Conservation (phyloP, 768 basidiomycete species). For the Brasilioporus rufonigricans region DNA sequence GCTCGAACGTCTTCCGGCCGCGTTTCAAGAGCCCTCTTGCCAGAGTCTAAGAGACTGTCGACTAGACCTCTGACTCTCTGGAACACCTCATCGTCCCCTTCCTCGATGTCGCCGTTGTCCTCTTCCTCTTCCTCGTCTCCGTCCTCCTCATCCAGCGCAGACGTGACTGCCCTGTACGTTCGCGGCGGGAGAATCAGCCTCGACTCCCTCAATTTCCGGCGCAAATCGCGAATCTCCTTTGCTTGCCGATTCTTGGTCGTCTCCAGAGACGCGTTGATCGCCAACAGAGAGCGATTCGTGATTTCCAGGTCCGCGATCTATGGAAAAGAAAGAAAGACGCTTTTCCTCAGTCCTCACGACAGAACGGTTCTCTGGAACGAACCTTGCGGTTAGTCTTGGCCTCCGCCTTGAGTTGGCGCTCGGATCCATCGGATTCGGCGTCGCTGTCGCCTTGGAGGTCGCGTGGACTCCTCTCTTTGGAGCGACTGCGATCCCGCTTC, state of each 20-base stretch:
- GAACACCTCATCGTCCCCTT: slow-evolving; percentile 55
- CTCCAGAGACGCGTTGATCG: slow-evolving; percentile 83
- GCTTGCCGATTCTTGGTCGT: slow-evolving; percentile 76
- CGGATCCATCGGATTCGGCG: slow-evolving; percentile 33
- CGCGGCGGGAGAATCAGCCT: slow-evolving; percentile 73
- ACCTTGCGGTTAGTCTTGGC: slow-evolving; percentile 91
- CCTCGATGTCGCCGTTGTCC: slow-evolving; percentile 40
- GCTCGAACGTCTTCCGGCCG: slow-evolving; percentile 51
- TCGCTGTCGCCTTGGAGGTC: slow-evolving; percentile 31
- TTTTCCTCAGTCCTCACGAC: neutral
- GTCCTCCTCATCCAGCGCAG: slow-evolving; percentile 43
- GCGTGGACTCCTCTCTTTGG: slow-evolving; percentile 16
- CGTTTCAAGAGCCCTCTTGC: slow-evolving; percentile 59
- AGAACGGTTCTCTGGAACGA: slow-evolving; percentile 7
- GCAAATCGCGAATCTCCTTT: slow-evolving; percentile 81
- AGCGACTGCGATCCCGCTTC: slow-evolving; percentile 21
- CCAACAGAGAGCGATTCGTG: slow-evolving; percentile 80
- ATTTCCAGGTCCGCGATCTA: slow-evolving; percentile 94
- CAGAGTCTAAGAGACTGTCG: slow-evolving; percentile 58
- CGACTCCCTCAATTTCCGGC: slow-evolving; percentile 79
- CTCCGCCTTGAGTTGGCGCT: slow-evolving; percentile 59
- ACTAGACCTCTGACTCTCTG: slow-evolving; percentile 61
- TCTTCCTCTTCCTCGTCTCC: slow-evolving; percentile 33
- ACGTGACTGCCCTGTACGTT: slow-evolving; percentile 54
- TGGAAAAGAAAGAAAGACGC: neutral